Percentiles rank a stretch among this genome's conserved stretches.
Conservation (phyloP, 768 basidiomycete species). For the Chalciporus chontae region DNA sequence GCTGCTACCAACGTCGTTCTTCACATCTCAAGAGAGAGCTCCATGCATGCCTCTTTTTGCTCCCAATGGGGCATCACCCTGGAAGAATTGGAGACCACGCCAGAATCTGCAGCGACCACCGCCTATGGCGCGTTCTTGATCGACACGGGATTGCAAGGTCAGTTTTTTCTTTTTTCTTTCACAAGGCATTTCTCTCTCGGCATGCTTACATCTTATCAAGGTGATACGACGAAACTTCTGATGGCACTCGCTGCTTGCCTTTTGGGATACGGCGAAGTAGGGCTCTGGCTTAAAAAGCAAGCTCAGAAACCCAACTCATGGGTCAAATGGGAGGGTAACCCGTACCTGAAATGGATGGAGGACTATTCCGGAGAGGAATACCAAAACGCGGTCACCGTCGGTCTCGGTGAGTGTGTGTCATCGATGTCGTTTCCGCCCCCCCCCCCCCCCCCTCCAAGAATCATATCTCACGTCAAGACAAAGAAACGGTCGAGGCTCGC, state of each 20-base stretch:
- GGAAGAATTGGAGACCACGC: constrained; percentile 56
- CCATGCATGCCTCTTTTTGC: constrained; percentile 72
- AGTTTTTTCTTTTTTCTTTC: too few relatives aligned
- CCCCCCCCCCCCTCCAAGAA: too few relatives aligned
- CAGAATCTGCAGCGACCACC: constrained; percentile 68
- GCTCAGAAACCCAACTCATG: constrained; percentile 41
- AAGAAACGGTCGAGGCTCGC: constrained; percentile 72
- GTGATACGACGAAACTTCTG: constrained; percentile 67
- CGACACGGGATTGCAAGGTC: constrained; percentile 71
- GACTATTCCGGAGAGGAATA: constrained; percentile 74
- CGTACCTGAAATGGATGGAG: constrained; percentile 73
- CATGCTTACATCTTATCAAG: constrained; percentile 29
- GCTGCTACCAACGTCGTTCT: constrained; percentile 62
- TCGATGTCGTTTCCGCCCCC: neutral
- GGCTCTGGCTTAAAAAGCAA: constrained; percentile 72
- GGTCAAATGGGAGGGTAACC: constrained; percentile 63
- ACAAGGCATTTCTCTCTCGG: neutral
- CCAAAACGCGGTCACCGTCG: constrained; percentile 66
- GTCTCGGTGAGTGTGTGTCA: constrained; percentile 65
- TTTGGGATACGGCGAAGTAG: constrained; percentile 90
- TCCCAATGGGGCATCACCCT: constrained; percentile 61
- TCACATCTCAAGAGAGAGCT: constrained; percentile 63
- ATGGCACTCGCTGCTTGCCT: constrained; percentile 85
- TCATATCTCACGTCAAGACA: neutral
- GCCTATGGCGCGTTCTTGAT: constrained; percentile 88